These are phyloP conservation scores for Platismatia glauca DNA, from an alignment of 495 filamentous ascomycete genomes.

Conservation along the genomic window DNA sequence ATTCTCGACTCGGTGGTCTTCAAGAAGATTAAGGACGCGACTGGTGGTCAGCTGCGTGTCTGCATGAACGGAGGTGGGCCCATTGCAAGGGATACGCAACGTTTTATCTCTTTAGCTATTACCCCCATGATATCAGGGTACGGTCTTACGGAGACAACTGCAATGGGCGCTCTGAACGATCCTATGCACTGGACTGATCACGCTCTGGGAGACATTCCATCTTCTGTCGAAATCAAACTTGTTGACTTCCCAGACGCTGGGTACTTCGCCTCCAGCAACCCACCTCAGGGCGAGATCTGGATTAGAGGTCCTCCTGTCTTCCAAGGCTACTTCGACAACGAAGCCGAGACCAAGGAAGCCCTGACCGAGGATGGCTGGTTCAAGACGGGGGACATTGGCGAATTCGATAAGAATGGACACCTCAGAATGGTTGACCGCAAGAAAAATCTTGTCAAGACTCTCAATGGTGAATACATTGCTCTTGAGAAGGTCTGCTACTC, in stretches of 20 bases:
- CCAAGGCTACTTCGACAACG: slow-evolving; percentile 42
- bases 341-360: slow-evolving; percentile 39
- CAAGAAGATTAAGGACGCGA: slow-evolving; percentile 87
- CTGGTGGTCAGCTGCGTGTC: slow-evolving; percentile 69
- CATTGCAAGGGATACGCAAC: slow-evolving; percentile 75
- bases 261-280: slow-evolving; percentile 76
- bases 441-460: slow-evolving; percentile 57
- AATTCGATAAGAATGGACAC: slow-evolving; percentile 38
- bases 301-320: slow-evolving; percentile 52
- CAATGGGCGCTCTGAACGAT: slow-evolving; percentile 88
- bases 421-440: slow-evolving; percentile 48
- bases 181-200: slow-evolving; percentile 81
- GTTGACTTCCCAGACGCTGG: slow-evolving; percentile 93
- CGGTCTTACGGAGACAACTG: slow-evolving; percentile 88
- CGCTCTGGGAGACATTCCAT: slow-evolving; percentile 73
- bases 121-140: slow-evolving; percentile 90
- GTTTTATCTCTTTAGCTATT: slow-evolving; percentile 82
- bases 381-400: slow-evolving; percentile 50
- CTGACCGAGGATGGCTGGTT: slow-evolving; percentile 47
- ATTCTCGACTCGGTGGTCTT: slow-evolving; percentile 72
- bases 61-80: slow-evolving; percentile 84
- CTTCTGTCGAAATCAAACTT: slow-evolving; percentile 79
- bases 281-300: slow-evolving; percentile 65
- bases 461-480: slow-evolving; percentile 95
- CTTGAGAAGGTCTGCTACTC: slow-evolving; percentile 62